Evolutionary conservation across 192 early-diverging fungal species (phyloP), one percentile per base, ranked within the genome.

Genomic region (Rhizophagus clarus): DNA sequence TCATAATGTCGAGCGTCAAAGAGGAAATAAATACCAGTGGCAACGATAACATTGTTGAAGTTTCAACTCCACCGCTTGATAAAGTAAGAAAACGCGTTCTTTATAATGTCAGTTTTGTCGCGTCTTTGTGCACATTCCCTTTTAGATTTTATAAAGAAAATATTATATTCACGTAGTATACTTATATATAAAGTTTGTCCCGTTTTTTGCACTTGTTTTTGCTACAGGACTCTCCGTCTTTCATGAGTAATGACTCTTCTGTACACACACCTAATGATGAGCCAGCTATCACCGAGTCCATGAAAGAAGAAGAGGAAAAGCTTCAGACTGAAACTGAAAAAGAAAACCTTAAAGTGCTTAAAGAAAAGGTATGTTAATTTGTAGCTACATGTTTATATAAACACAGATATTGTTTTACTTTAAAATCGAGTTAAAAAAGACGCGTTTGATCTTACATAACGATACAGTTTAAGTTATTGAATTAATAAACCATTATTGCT

Each of bases 281-380:
- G 3, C 61, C 64, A 22, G 28, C 42, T 11, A 81, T 83, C 24
- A 86, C 85, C 7, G 83, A 85, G 32, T 3, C 82, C 32, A 88
- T 89, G 84, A 74, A 74, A 37, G 67, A 81, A 61, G 87, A 88
- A 67, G 86, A 89, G 67, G 84, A 81, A 40, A 84, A 83, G 73
- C 60, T 87, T 28, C 66, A 81, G 3, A 72, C 82, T n/a, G 79
- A 79, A 32, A 85, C 73, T 40, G 84, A 85, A 29, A 82, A 83
- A 63, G 85, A 87, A 75, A 82, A 85, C 63, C 83, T 86, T 56
- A 85, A 87, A n/a, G 63, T 83, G 26, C 79, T 90, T 28, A 84
- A 86, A 56, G 83, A 81, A 51, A 84, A 88, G 80, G 88, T 86
- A 79, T 14, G 62, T 70, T 31, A 45, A 1, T 64, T 64, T 69